Evolutionary conservation across 139 green algal genomes (phyloP).

Genomic region (Coelastrella sp.): DNA sequence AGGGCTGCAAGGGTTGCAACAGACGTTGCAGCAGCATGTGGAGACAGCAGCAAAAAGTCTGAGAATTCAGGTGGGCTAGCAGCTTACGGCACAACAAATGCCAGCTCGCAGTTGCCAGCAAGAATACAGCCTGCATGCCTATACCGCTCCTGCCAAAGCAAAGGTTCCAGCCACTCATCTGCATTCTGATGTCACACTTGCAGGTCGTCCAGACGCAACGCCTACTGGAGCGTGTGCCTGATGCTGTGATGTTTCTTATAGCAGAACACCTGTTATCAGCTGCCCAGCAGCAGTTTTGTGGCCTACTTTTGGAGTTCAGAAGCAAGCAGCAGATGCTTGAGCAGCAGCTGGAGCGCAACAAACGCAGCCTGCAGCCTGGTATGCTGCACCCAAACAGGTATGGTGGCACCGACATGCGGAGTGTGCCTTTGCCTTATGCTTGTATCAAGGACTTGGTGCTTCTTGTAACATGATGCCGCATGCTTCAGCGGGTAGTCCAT

Average conservation of each 20-base stretch:
- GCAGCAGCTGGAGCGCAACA: conserved; percentile 53
- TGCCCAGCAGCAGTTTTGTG: conserved; percentile 17
- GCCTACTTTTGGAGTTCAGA: conserved; percentile 12
- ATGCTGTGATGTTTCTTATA: conserved; percentile 49
- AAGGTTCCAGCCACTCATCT: neutral
- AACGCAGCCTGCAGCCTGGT: conserved; percentile 43
- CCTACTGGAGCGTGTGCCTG: conserved; percentile 61
- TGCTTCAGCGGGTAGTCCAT: too few relatives aligned
- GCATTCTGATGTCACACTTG: neutral
- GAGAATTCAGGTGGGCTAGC: conserved; percentile 53
- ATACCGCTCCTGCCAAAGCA: neutral
- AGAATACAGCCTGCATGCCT: neutral
- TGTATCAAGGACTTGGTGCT: neutral
- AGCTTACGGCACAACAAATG: neutral
- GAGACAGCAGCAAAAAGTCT: conserved; percentile 51
- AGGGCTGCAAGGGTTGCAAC: conserved; percentile 52
- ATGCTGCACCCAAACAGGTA: conserved; percentile 56
- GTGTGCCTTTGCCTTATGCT: neutral
- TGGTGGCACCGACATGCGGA: neutral
- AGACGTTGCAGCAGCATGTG: conserved; percentile 53
- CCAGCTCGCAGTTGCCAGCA: neutral
- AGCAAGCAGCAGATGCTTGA: conserved; percentile 26
- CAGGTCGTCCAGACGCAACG: conserved; percentile 63
- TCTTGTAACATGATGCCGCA: too few relatives aligned
- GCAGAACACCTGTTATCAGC: conserved; percentile 48